phyloP scores from a whole-genome alignment of 2,329 filamentous ascomycete species.

The Leptoxyphium fumago region DNA sequence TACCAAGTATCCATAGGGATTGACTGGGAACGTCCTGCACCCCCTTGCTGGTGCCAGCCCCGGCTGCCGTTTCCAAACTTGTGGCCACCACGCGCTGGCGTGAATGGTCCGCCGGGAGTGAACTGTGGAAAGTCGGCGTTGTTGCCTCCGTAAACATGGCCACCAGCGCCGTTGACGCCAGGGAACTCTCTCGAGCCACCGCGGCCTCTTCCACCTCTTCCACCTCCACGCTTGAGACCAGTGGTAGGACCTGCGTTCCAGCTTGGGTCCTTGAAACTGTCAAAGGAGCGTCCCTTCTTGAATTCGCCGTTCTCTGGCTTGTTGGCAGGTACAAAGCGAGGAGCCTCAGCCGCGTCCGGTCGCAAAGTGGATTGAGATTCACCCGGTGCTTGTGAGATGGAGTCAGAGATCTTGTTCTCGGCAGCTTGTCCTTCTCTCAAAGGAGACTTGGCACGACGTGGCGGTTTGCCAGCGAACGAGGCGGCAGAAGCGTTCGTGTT shows the following conservation, averaged over 20 bases:
- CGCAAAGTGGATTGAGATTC: conserved; percentile 6
- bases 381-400: conserved; percentile 5
- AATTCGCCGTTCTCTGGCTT: conserved; percentile 6
- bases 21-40: conserved; percentile 42
- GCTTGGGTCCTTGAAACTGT: conserved; percentile 10
- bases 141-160: conserved; percentile 5
- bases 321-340: background rate
- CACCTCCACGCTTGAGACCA: conserved; percentile 8
- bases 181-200: conserved; percentile 17
- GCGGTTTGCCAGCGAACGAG: background rate
- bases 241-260: conserved; percentile 6
- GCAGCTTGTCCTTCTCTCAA: conserved; percentile 5
- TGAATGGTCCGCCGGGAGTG: conserved; percentile 7
- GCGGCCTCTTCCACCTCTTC: conserved; percentile 19
- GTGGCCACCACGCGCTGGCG: conserved; percentile 15
- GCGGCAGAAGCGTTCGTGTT: background rate
- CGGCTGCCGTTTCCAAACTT: conserved; percentile 15
- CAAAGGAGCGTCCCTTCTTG: conserved; percentile 9
- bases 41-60: conserved; percentile 34
- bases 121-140: conserved; percentile 13
- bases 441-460: conserved; percentile 3
- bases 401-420: conserved; percentile 5
- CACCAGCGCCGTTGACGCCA: conserved; percentile 10
- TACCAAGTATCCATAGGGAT: conserved; percentile 42
- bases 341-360: background rate